These are phyloP conservation scores for Alternaria sp. DNA, from an alignment of 2,329 filamentous ascomycete species.

Conservation along the genomic window DNA sequence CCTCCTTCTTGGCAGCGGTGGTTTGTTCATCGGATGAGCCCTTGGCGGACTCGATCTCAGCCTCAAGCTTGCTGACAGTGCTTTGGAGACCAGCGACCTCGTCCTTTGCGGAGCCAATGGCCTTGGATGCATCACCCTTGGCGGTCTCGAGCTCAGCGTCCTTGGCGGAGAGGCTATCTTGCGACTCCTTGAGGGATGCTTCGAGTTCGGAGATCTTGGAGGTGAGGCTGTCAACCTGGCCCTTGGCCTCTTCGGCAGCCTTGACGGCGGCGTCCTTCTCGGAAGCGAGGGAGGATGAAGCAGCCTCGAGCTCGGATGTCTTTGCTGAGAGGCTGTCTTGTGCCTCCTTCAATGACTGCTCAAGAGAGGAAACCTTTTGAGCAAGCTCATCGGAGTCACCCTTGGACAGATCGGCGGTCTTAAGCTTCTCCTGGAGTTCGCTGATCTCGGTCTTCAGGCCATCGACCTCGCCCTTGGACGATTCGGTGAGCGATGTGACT, in stretches of 20 bases:
- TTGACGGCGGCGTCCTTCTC: conserved; percentile 36
- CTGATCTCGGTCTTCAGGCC: conserved; percentile 34
- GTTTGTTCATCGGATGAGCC: conserved; percentile 25
- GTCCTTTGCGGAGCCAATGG: conserved; percentile 30
- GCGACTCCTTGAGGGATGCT: conserved; percentile 31
- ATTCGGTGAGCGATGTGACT: conserved; percentile 25
- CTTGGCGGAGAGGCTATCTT: conserved; percentile 34
- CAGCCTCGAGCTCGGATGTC: conserved; percentile 33
- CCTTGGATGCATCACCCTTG: conserved; percentile 27
- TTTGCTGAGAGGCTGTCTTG: conserved; percentile 35
- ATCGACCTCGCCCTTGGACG: conserved; percentile 35
- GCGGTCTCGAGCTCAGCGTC: conserved; percentile 31
- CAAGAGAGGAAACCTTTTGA: conserved; percentile 39
- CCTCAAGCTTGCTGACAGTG: conserved; percentile 41
- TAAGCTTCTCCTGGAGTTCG: conserved; percentile 37
- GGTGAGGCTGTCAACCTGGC: conserved; percentile 31
- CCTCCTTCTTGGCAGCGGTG: conserved; percentile 23
- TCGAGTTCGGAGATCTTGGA: conserved; percentile 42
- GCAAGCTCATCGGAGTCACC: conserved; percentile 38
- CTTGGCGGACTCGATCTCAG: conserved; percentile 25
- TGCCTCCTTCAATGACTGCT: conserved; percentile 38
- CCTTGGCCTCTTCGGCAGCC: conserved; percentile 37
- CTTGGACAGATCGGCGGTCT: conserved; percentile 34
- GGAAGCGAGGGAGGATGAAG: conserved; percentile 28
- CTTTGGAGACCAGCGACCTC: conserved; percentile 33